Percentiles rank a stretch among this genome's conserved stretches.
Conservation (phyloP, 352 stramenopile genomes). For the Pythium pyrilobum region DNA sequence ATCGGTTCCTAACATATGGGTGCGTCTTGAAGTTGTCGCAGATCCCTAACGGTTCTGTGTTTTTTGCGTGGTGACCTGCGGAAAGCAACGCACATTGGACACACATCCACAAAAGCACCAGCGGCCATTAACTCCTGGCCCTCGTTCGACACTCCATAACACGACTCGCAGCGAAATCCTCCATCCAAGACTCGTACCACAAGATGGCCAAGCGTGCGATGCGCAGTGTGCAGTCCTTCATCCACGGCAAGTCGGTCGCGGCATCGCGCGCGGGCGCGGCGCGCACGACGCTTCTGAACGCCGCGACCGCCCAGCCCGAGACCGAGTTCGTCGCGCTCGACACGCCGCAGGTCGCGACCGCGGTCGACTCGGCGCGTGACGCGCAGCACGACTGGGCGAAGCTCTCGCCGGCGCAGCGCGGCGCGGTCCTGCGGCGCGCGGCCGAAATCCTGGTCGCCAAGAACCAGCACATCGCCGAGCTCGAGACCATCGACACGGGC, state of each 20-base stretch:
- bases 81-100: neutral
- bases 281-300: constrained; percentile 56
- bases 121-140: too few relatives aligned
- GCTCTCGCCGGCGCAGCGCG: constrained; percentile 55
- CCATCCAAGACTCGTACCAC: neutral
- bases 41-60: neutral
- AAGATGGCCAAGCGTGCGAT: constrained; percentile 8
- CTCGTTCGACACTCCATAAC: neutral
- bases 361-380: constrained; percentile 32
- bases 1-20: neutral
- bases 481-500: constrained; percentile 79
- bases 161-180: neutral
- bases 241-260: constrained; percentile 59
- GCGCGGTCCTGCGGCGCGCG: constrained; percentile 52
- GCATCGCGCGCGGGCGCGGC: constrained; percentile 9
- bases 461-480: constrained; percentile 58
- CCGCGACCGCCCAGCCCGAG: constrained; percentile 36
- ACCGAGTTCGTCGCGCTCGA: constrained; percentile 52
- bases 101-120: neutral
- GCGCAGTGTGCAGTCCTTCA: constrained; percentile 56
- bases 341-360: constrained; percentile 36
- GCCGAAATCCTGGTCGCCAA: constrained; percentile 52
- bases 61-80: neutral
- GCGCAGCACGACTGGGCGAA: constrained; percentile 63
- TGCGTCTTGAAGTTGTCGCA: neutral